Conservation (phyloP, 2,329 filamentous ascomycete genomes). For the Talaromyces piceae region DNA sequence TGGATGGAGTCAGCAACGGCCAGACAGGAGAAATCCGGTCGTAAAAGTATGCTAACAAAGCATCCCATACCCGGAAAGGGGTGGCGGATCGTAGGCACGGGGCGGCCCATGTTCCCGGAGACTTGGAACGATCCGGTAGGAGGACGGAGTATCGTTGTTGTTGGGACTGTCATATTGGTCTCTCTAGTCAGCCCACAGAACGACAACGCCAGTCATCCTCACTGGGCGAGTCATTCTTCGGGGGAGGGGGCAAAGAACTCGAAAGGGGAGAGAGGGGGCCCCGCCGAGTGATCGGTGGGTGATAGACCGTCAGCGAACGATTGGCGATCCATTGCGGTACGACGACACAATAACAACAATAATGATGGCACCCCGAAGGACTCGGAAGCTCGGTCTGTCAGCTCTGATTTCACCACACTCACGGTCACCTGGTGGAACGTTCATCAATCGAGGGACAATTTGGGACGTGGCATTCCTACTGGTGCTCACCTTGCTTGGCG, state of each 20-base stretch:
- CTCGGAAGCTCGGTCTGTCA: too few relatives aligned
- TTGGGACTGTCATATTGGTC: not conserved
- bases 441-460: too few relatives aligned
- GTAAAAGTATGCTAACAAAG: not conserved
- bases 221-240: not conserved
- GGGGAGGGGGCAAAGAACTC: too few relatives aligned
- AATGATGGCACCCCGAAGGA: too few relatives aligned
- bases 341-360: too few relatives aligned
- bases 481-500: too few relatives aligned
- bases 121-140: not conserved
- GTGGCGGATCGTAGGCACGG: slow-evolving; percentile 8
- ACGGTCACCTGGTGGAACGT: too few relatives aligned
- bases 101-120: slow-evolving; percentile 9
- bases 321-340: not conserved
- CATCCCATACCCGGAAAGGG: not conserved
- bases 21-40: not conserved
- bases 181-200: not conserved
- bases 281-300: not conserved
- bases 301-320: not conserved
- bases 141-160: not conserved
- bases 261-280: not conserved
- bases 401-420: too few relatives aligned
- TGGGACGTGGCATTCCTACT: too few relatives aligned
- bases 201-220: not conserved
- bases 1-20: not conserved